A percentile compares a stretch with the other conserved stretches of the same genome.
These are phyloP conservation scores for Zymoseptoria pseudotritici DNA, from an alignment of 2,329 filamentous ascomycete genomes.

Conservation along the genomic window DNA sequence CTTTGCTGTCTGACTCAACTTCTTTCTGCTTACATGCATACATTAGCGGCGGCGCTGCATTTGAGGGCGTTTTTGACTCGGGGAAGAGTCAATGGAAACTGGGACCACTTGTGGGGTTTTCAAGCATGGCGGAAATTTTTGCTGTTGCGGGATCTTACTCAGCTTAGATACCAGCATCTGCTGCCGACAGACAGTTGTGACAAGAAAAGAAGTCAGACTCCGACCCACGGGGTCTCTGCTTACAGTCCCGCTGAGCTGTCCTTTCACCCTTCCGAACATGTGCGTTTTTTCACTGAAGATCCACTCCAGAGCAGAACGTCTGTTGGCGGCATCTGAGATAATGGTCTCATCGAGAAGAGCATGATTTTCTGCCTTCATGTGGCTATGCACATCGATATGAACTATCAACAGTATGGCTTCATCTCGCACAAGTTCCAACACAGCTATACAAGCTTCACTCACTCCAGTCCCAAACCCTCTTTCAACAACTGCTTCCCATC, in stretches of 20 bases:
- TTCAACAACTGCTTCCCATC: slow-evolving; percentile 48
- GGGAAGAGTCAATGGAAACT: not conserved
- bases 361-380: not conserved
- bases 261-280: not conserved
- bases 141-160: too few relatives aligned
- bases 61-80: not conserved
- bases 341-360: not conserved
- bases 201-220: not conserved
- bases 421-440: slow-evolving; percentile 29
- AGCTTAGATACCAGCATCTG: too few relatives aligned
- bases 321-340: not conserved
- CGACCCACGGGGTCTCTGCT: not conserved
- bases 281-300: not conserved
- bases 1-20: not conserved
- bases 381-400: not conserved
- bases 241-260: not conserved
- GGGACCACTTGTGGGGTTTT: not conserved
- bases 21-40: not conserved
- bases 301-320: not conserved
- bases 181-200: not conserved
- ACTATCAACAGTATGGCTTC: slow-evolving; percentile 30
- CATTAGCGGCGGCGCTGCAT: not conserved
- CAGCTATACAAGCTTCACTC: not conserved
- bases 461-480: slow-evolving; percentile 29
- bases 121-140: too few relatives aligned